Evolutionary conservation across 768 basidiomycete species (phyloP), one percentile per base, ranked within the genome.

Genomic region (Tulasnella sp.): DNA sequence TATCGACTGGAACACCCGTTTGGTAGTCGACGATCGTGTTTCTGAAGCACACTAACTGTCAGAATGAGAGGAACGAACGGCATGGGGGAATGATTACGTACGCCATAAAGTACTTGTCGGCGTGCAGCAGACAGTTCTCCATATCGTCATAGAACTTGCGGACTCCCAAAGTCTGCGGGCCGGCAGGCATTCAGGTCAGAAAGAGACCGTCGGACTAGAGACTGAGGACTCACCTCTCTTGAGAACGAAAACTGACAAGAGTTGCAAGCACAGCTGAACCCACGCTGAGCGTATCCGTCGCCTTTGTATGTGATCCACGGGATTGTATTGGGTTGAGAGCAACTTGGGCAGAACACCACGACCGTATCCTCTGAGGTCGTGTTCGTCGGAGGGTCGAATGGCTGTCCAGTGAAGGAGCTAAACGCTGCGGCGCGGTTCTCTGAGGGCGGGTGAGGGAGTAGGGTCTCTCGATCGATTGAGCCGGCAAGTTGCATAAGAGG

Each of bases 271-370:
- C 77, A 81, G 27, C n/a, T 2, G 5, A 62, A 84, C 18, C 78
- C 80, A 10, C 73, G 58, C 36, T 84, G 83, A 0, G 82, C 82
- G 71, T 81, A 83, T 27, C 83, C 83, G 0, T 48, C 76, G 0
- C 78, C 79, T 1, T 74, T 79, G 3, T 34, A 2, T 9, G 76
- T 81, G 42, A 82, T 27, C 82, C 82, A 84, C 8, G 80, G 77
- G 58, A 79, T 31, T 0, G 44, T 36, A 21, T 42, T 73, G 0
- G 38, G 14, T 12, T 34, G 38, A 34, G 73, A 39, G 74, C 78
- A 79, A 40, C 19, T 7, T 34, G 76, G 78, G 34, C 74, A 77
- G 4, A 42, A 19, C 14, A 71, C 24, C 12, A 27, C 36, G n/a
- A 77, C 79, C 10, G 36, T 52, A 10, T 79, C 77, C 4, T 27